These are phyloP conservation scores for Hypomontagnella monticulosa DNA, from an alignment of 495 filamentous ascomycete genomes.

Conservation along the genomic window DNA sequence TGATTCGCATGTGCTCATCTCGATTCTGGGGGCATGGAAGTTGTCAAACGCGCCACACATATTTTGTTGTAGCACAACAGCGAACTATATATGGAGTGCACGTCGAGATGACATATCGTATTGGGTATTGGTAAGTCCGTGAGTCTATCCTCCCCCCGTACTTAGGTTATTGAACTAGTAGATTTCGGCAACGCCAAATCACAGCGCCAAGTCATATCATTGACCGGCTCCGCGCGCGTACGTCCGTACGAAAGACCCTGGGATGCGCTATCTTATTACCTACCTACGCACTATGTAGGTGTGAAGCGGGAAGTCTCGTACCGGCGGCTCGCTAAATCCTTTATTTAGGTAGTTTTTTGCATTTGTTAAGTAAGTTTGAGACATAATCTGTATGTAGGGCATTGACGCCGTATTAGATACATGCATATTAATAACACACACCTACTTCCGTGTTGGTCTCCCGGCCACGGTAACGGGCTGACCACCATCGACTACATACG, in stretches of 20 bases:
- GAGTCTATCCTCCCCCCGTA: slow-evolving; percentile 3
- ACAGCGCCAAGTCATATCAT: slow-evolving; percentile 9
- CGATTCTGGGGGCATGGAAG: slow-evolving; percentile 8
- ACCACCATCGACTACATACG: too few relatives aligned
- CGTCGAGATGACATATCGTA: slow-evolving; percentile 27
- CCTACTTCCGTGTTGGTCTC: too few relatives aligned
- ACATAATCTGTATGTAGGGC: slow-evolving; percentile 10
- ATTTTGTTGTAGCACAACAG: slow-evolving; percentile 3
- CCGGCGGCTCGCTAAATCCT: not conserved
- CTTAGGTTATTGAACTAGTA: too few relatives aligned
- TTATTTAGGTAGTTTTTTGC: not conserved
- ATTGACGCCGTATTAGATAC: too few relatives aligned
- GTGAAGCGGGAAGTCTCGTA: slow-evolving; percentile 9
- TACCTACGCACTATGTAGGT: slow-evolving; percentile 2
- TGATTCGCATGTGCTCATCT: slow-evolving; percentile 16
- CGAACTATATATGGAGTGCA: slow-evolving; percentile 5
- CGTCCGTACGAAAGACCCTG: slow-evolving; percentile 10
- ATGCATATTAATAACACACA: too few relatives aligned
- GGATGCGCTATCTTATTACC: slow-evolving; percentile 1
- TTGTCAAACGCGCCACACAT: slow-evolving; percentile 16
- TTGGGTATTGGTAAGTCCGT: slow-evolving; percentile 9
- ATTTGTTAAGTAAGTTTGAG: slow-evolving; percentile 2
- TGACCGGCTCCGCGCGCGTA: slow-evolving; percentile 16
- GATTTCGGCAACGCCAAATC: slow-evolving; percentile 20
- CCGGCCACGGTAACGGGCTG: too few relatives aligned